Evolutionary conservation across 345 rosid genomes (phyloP).

Genomic region (Ricinus communis): DNA sequence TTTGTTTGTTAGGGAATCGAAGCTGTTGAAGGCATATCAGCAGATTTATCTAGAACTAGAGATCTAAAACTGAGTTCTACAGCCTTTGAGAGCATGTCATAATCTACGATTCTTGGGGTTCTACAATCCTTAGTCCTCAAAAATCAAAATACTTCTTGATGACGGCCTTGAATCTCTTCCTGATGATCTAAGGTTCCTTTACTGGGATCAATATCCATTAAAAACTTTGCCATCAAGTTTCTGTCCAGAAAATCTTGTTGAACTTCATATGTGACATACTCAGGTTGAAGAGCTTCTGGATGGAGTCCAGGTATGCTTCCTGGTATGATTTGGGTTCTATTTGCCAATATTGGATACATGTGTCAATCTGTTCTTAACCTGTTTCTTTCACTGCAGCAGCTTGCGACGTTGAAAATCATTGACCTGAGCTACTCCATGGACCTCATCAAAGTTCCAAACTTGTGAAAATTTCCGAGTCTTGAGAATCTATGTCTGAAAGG

Average conservation of each 20-base stretch:
- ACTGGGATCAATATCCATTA: conserved; percentile 6
- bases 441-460: too few relatives aligned
- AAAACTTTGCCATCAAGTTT: conserved; percentile 1
- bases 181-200: not conserved
- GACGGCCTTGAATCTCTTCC: conserved; percentile 5
- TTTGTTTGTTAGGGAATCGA: not conserved
- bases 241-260: conserved; percentile 8
- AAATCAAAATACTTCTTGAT: not conserved
- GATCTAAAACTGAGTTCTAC: not conserved
- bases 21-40: not conserved
- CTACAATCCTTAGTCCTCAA: not conserved
- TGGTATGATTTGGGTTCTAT: too few relatives aligned
- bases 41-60: not conserved
- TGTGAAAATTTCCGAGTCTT: too few relatives aligned
- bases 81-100: not conserved
- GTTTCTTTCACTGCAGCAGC: too few relatives aligned
- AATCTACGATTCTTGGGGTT: not conserved
- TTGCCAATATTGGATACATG: too few relatives aligned
- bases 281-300: conserved; percentile 3
- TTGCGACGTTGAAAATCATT: too few relatives aligned
- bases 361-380: too few relatives aligned
- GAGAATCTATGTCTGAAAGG: too few relatives aligned
- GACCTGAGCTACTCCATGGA: too few relatives aligned
- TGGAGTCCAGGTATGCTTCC: too few relatives aligned
- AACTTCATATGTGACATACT: not conserved